Base-by-base conservation (phyloP, 2,329 filamentous ascomycete species). In the Claviceps sp. region DNA sequence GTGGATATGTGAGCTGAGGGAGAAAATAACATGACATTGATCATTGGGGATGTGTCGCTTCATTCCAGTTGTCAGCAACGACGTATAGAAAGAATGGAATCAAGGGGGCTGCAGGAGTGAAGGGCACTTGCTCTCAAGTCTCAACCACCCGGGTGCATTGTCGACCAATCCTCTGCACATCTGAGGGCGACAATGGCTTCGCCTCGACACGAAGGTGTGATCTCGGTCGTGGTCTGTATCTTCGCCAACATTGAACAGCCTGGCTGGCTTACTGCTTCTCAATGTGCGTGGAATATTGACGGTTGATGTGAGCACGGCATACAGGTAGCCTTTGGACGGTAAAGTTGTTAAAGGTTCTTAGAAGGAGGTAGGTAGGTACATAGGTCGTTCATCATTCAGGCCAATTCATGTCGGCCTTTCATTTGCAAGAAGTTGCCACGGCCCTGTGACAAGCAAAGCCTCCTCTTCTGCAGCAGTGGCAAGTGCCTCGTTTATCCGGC, bases 11-110 rank as follows among this genome's bases (percentile, higher is more conserved):
- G 48, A 30, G 45, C 18, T 13, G 16, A 37, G 34, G 34, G n/a
- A 18, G 13, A 34, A 45, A 37, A 34, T 26, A 20, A 51, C 13
- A 30, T 30, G 26, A 30, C 26, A 14, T 5, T 20, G 20, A 44
- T 44, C 42, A 24, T 44, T 18, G 42, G 22, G 26, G 38, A 47
- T 30, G n/a, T 24, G 26, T 22, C 34, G 47, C 47, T 11, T 36
- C 55, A 57, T 58, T 58, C 56, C 56, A 57, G 42, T 36, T 48
- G 41, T 50, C 16, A 24, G 47, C 51, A 43, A 18, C 47, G 37
- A 51, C 53, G 52, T 46, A 53, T 56, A 50, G 51, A 43, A 50
- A 8, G 8, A 30, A 30, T 30, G 4, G 8, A 9, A 11, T 30
- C 9, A 30, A 11, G 26, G 26, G 13, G 18, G 34, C 43, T n/a